A percentile compares a stretch with the other conserved stretches of the same genome.
Conservation (phyloP, 2,329 filamentous ascomycete genomes). For the Sordariomycetes sp. region DNA sequence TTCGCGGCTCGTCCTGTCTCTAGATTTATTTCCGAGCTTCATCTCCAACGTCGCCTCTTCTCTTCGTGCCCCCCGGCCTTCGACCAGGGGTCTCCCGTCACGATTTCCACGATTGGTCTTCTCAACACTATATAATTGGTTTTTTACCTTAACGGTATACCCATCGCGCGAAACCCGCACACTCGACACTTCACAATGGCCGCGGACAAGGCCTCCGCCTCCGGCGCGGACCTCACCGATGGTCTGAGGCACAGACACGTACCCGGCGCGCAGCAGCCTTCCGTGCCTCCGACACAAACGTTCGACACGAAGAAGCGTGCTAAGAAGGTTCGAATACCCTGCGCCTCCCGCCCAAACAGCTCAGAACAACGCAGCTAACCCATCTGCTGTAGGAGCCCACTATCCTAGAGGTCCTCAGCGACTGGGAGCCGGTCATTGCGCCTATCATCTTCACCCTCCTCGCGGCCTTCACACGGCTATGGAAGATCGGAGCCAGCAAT, state of each 20-base stretch:
- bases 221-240: conserved; percentile 48
- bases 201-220: conserved; percentile 43
- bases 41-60: background rate
- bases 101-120: background rate
- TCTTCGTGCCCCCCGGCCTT: background rate
- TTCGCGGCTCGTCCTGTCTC: conserved; percentile 4
- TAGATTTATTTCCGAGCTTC: background rate
- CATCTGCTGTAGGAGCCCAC: conserved; percentile 29
- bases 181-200: conserved; percentile 30
- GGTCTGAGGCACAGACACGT: conserved; percentile 45
- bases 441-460: conserved; percentile 50
- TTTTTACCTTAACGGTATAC: background rate
- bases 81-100: background rate
- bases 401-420: conserved; percentile 49
- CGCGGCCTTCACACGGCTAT: conserved; percentile 57
- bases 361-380: background rate
- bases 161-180: background rate
- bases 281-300: conserved; percentile 27
- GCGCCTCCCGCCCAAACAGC: background rate
- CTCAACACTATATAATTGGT: background rate
- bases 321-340: conserved; percentile 36
- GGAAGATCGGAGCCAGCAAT: conserved; percentile 57
- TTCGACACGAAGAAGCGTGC: conserved; percentile 50
- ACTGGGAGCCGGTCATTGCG: conserved; percentile 53
- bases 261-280: conserved; percentile 6